Percentiles rank a stretch among this genome's conserved stretches.
These are phyloP conservation scores for Synchytrium microbalum DNA, from an alignment of 371 early-diverging fungal genomes.

Conservation along the genomic window DNA sequence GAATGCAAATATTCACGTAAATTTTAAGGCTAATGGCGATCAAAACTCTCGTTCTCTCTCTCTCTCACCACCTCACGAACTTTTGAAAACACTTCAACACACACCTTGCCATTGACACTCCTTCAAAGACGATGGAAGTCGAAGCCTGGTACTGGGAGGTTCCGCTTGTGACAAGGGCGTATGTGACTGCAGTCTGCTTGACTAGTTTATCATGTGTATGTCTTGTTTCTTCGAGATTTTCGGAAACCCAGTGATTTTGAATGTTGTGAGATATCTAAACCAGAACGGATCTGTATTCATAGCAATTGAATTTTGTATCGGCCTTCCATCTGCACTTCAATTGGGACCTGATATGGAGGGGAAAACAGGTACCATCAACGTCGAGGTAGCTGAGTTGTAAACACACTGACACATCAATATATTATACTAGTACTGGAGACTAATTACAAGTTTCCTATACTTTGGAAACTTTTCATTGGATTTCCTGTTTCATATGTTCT, in stretches of 20 bases:
- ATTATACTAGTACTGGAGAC: slow-evolving; percentile 74
- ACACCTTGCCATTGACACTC: too few species aligned
- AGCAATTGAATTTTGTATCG: slow-evolving; percentile 33
- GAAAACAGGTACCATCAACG: slow-evolving; percentile 52
- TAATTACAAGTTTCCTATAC: slow-evolving; percentile 82
- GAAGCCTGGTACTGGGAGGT: slow-evolving; percentile 90
- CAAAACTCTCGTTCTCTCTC: too few species aligned
- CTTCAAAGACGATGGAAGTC: too few species aligned
- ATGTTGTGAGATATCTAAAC: background rate
- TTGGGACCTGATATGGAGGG: slow-evolving; percentile 55
- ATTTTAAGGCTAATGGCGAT: too few species aligned
- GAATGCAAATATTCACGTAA: too few species aligned
- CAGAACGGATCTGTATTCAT: background rate
- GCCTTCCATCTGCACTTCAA: slow-evolving; percentile 68
- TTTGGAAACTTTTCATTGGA: slow-evolving; percentile 84
- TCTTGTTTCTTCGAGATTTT: slow-evolving; percentile 3
- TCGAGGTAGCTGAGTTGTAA: slow-evolving; percentile 1
- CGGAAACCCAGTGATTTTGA: background rate
- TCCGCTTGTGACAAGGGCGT: slow-evolving; percentile 77
- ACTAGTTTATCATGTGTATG: slow-evolving; percentile 73
- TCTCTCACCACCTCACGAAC: too few species aligned
- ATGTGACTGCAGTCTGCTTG: slow-evolving; percentile 65
- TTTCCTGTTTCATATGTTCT: slow-evolving; percentile 90
- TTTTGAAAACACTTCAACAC: too few species aligned
- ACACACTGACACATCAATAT: slow-evolving; percentile 9